A percentile compares a stretch with the other conserved stretches of the same genome.
Evolutionary conservation across 139 green algal genomes (phyloP).

Genomic region (Closterium sp.): DNA sequence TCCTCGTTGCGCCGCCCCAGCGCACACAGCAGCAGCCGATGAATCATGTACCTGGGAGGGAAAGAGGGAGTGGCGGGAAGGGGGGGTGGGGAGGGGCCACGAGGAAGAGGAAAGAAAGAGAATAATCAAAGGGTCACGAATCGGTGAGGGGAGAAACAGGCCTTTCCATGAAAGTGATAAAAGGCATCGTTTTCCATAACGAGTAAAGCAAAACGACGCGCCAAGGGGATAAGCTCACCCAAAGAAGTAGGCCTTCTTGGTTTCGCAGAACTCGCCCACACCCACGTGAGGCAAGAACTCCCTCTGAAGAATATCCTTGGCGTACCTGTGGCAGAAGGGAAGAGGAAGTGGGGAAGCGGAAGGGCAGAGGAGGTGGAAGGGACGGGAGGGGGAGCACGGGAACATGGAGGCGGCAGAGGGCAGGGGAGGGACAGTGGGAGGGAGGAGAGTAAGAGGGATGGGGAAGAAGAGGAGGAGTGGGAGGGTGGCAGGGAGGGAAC

Average conservation of each 20-base stretch:
- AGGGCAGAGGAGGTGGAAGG: too few species aligned
- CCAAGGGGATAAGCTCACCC: background rate
- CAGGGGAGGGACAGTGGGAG: too few species aligned
- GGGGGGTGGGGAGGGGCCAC: too few species aligned
- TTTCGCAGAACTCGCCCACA: constrained; percentile 58
- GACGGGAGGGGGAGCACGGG: background rate
- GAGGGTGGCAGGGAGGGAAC: background rate
- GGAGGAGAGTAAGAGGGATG: background rate
- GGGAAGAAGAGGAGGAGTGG: too few species aligned
- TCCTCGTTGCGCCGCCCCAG: constrained; percentile 65
- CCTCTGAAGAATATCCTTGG: constrained; percentile 62
- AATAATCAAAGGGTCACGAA: too few species aligned
- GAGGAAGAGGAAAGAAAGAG: too few species aligned
- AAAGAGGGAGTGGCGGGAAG: background rate
- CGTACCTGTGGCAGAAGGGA: constrained; percentile 44
- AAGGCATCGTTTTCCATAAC: too few species aligned
- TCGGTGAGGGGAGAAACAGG: too few species aligned
- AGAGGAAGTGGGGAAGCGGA: background rate
- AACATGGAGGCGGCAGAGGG: too few species aligned
- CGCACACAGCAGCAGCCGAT: constrained; percentile 59
- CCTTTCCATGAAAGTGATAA: too few species aligned
- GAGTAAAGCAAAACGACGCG: too few species aligned
- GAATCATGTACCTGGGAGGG: constrained; percentile 56
- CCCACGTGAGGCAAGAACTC: constrained; percentile 66
- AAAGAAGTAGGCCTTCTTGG: constrained; percentile 61